A percentile compares a stretch with the other conserved stretches of the same genome.
phyloP scores from a whole-genome alignment of 306 rosid genomes.

The Glycine soja region DNA sequence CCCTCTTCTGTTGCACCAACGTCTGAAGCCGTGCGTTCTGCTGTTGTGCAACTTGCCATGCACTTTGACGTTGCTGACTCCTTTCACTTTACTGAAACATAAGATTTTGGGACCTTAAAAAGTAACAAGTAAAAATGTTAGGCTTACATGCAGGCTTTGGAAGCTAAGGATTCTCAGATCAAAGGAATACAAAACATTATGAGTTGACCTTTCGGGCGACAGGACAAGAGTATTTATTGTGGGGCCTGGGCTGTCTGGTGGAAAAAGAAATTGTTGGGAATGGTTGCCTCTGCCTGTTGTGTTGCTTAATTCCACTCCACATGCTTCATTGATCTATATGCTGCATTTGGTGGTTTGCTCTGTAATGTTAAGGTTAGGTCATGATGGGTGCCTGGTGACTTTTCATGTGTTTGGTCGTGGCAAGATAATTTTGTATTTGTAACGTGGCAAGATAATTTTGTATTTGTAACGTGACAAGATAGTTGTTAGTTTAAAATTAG shows the following conservation, averaged over 20 bases:
- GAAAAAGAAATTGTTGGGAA: slow-evolving; percentile 20
- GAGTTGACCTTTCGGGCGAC: slow-evolving; percentile 39
- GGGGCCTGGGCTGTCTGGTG: slow-evolving; percentile 48
- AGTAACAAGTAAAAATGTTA: slow-evolving; percentile 35
- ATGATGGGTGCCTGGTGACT: slow-evolving; percentile 52
- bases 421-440: slow-evolving; percentile 36
- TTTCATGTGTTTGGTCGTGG: slow-evolving; percentile 53
- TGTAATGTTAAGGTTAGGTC: slow-evolving; percentile 45
- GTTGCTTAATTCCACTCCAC: slow-evolving; percentile 35
- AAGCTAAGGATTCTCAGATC: slow-evolving; percentile 38
- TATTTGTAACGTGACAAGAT: slow-evolving; percentile 41
- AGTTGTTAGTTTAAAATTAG: slow-evolving; percentile 44
- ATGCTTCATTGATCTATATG: slow-evolving; percentile 46
- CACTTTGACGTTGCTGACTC: slow-evolving; percentile 70
- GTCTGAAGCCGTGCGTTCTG: slow-evolving; percentile 70
- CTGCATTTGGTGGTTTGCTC: slow-evolving; percentile 56
- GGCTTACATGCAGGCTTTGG: slow-evolving; percentile 44
- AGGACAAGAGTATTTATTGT: slow-evolving; percentile 45
- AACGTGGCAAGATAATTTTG: slow-evolving; percentile 42
- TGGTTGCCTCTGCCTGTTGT: slow-evolving; percentile 52
- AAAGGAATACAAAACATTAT: slow-evolving; percentile 16
- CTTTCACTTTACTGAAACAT: slow-evolving; percentile 66
- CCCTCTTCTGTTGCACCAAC: slow-evolving; percentile 70
- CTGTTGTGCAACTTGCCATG: slow-evolving; percentile 76
- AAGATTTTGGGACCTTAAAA: slow-evolving; percentile 46